Evolutionary conservation across 805 yeast genomes (phyloP).

Genomic region (Starmerella floricola): DNA sequence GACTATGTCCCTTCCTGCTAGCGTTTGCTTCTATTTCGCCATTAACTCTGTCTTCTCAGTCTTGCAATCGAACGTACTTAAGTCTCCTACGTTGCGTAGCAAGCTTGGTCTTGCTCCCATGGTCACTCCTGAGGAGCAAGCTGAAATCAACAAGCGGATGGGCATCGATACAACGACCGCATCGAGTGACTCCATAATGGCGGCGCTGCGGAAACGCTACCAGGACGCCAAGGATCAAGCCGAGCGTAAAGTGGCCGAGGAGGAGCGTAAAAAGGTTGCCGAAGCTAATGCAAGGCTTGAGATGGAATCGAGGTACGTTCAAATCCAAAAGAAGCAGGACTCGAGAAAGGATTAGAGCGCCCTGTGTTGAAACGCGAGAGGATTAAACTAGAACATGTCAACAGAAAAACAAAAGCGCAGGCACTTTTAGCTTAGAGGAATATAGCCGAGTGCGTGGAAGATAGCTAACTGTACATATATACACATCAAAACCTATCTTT

Average conservation of each 20-base stretch:
- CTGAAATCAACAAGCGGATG: conserved; percentile 21
- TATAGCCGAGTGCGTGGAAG: too few relatives aligned
- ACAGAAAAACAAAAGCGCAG: too few relatives aligned
- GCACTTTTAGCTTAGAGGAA: too few relatives aligned
- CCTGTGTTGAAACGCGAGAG: too few relatives aligned
- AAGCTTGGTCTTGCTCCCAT: conserved; percentile 48
- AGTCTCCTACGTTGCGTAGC: conserved; percentile 46
- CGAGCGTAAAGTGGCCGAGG: conserved; percentile 26
- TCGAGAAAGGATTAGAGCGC: conserved; percentile 2
- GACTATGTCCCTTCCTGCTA: conserved; percentile 77
- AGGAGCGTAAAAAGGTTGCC: conserved; percentile 23
- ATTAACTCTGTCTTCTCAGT: conserved; percentile 67
- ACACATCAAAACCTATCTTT: too few relatives aligned
- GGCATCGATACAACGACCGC: conserved; percentile 20
- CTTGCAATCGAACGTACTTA: conserved; percentile 55
- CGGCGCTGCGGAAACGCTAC: conserved; percentile 22
- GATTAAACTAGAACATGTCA: too few relatives aligned
- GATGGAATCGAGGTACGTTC: conserved; percentile 19
- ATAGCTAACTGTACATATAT: too few relatives aligned
- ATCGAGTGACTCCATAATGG: conserved; percentile 22
- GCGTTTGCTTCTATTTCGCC: conserved; percentile 74
- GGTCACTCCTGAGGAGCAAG: conserved; percentile 39
- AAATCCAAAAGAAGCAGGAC: conserved; percentile 14
- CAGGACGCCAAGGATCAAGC: conserved; percentile 29
- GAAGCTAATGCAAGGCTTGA: conserved; percentile 17